Evolutionary conservation across 164 flowering plant genomes (phyloP).

Genomic region (Saururus chinensis): DNA sequence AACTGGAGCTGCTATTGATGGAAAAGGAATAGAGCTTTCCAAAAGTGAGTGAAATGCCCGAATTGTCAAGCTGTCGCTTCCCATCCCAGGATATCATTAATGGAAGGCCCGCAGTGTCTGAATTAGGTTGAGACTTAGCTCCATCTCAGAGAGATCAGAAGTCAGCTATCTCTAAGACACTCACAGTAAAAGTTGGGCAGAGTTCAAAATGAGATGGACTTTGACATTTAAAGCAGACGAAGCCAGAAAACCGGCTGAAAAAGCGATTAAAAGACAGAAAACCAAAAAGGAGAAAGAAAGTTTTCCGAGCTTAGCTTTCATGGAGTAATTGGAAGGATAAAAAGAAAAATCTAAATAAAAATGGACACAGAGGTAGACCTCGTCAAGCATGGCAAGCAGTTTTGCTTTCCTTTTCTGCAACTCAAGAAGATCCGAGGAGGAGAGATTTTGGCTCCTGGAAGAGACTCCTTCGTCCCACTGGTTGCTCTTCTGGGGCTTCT

Average conservation of each 20-base stretch:
- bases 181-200: constrained; percentile 6
- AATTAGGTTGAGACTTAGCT: constrained; percentile 30
- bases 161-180: constrained; percentile 4
- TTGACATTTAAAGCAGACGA: not conserved
- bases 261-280: not conserved
- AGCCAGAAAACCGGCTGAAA: not conserved
- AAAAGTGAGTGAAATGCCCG: constrained; percentile 23
- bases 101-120: constrained; percentile 35
- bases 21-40: constrained; percentile 23
- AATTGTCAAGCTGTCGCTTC: constrained; percentile 25
- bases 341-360: not conserved
- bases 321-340: not conserved
- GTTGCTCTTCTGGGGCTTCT: constrained; percentile 20
- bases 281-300: not conserved
- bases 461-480: constrained; percentile 24
- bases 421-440: constrained; percentile 55
- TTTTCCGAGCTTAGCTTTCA: not conserved
- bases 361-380: constrained; percentile 34
- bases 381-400: constrained; percentile 79
- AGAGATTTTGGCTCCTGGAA: constrained; percentile 20
- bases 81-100: constrained; percentile 27
- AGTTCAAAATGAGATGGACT: not conserved
- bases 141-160: constrained; percentile 4
- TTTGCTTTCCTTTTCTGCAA: constrained; percentile 76
- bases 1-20: constrained; percentile 4